A percentile compares a stretch with the other conserved stretches of the same genome.
phyloP scores from a whole-genome alignment of 345 rosid genomes.

The Lumnitzera racemosa region DNA sequence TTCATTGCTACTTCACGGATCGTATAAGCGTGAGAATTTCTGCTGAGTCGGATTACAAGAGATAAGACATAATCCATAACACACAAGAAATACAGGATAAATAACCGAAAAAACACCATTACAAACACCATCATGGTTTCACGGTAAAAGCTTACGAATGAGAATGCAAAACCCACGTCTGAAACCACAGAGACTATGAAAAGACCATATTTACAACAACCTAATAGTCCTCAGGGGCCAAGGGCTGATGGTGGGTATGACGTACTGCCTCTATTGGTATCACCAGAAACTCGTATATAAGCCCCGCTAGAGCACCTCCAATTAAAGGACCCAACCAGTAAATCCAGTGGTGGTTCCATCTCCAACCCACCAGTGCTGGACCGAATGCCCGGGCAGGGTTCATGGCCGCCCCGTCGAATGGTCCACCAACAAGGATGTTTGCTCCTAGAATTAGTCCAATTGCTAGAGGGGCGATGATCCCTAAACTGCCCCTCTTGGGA shows the following conservation, averaged over 20 bases:
- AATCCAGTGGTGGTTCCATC: constrained; percentile 49
- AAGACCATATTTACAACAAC: not conserved
- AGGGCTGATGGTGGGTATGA: constrained; percentile 62
- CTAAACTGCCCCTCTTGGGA: constrained; percentile 40
- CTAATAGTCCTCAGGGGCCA: constrained; percentile 82
- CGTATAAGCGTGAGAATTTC: no score
- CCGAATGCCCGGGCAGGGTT: constrained; percentile 43
- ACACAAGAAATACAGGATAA: no score
- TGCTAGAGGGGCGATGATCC: constrained; percentile 39
- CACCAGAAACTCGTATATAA: constrained; percentile 48
- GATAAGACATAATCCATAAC: no score
- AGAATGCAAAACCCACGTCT: not conserved
- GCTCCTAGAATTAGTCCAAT: constrained; percentile 35
- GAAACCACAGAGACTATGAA: not conserved
- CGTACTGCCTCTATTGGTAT: constrained; percentile 34
- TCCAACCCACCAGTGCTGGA: constrained; percentile 42
- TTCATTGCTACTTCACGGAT: no score
- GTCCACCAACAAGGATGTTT: constrained; percentile 37
- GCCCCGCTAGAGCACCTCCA: constrained; percentile 39
- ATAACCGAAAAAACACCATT: no score
- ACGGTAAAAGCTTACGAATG: no score
- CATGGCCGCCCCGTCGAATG: constrained; percentile 46
- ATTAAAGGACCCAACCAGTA: constrained; percentile 44
- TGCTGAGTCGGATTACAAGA: no score
- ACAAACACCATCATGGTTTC: no score